Conservation (phyloP, 2,329 filamentous ascomycete species). For the Paracamarosporium sp. region DNA sequence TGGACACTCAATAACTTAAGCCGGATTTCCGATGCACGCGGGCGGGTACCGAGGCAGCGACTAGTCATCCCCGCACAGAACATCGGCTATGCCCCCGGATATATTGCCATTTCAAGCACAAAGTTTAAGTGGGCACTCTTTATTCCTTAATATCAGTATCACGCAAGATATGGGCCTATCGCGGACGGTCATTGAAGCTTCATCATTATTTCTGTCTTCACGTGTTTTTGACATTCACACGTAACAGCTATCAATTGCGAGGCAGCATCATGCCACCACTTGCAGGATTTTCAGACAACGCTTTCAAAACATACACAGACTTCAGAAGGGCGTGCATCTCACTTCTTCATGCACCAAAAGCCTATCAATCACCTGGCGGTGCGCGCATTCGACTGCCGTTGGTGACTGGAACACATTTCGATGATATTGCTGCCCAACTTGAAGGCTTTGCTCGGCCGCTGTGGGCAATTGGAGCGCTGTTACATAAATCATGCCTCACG, state of each 20-base stretch:
- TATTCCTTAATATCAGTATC: neutral
- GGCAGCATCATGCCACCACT: slow-evolving; percentile 32
- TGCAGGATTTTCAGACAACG: slow-evolving; percentile 36
- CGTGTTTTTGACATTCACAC: neutral
- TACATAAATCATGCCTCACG: slow-evolving; percentile 24
- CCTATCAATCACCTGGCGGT: slow-evolving; percentile 39
- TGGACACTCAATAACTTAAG: slow-evolving; percentile 33
- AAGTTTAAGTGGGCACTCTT: neutral
- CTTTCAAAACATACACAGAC: slow-evolving; percentile 30
- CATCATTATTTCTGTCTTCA: neutral
- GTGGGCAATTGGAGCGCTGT: slow-evolving; percentile 40
- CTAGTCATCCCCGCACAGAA: slow-evolving; percentile 1
- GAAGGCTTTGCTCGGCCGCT: slow-evolving; percentile 43
- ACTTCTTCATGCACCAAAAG: slow-evolving; percentile 31
- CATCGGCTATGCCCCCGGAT: neutral
- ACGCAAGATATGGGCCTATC: neutral
- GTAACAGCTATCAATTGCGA: too few relatives aligned
- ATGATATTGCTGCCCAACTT: slow-evolving; percentile 43
- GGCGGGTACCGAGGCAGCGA: slow-evolving; percentile 4
- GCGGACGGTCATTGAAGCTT: neutral
- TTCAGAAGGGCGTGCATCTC: slow-evolving; percentile 30
- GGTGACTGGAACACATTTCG: slow-evolving; percentile 43
- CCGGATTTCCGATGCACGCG: slow-evolving; percentile 23
- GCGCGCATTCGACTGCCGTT: slow-evolving; percentile 40
- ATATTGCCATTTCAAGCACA: neutral